Base-by-base conservation (phyloP, 225 moss, liverwort and hornwort genomes). In the Sphagnum tenellum region DNA sequence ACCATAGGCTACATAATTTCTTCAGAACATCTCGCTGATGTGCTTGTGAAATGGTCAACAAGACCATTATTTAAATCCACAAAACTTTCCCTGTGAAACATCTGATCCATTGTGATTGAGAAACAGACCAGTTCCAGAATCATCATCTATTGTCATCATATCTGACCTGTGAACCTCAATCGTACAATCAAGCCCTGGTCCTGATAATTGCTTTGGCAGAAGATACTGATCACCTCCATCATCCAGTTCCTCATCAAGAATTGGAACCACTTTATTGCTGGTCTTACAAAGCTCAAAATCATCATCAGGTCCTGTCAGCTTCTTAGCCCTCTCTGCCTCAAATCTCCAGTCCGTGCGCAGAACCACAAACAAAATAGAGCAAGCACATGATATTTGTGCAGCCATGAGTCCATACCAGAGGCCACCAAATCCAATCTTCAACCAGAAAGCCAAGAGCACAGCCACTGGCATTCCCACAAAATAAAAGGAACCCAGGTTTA, bases 391-490 rank as follows among this genome's bases (percentile, higher is more conserved):
- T 4, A 77, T 73, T 55, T 93, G 93, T 0, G 93, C 93, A 6
- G 89, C 89, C 65, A 93, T 60, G 4, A 93, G 81, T 53, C 93
- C 93, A 62, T 86, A 93, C 93, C 93, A 93, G 1, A 93, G 70
- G n/a, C 93, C 93, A 47, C 78, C 78, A 60, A 93, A 93, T 50
- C 93, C 93, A 14, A 89, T 70, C 50, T 88, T 81, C 66, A 76
- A 89, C 78, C 86, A 80, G 69, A 89, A 93, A 4, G 93, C 93
- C 72, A 82, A 61, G 46, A 79, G 84, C 50, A 89, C 88, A 4
- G 93, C 93, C 45, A 93, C 88, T 0, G 93, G 93, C 0, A 84
- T 88, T 1, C 93, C 93, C 50, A 93, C 78, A 14, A 89, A 79
- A 69, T 93, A 93, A 48, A 89, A 93, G 0, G 93, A 89, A 8